phyloP scores from a whole-genome alignment of 75 land plant species.

The Selaginella tamariscina region DNA sequence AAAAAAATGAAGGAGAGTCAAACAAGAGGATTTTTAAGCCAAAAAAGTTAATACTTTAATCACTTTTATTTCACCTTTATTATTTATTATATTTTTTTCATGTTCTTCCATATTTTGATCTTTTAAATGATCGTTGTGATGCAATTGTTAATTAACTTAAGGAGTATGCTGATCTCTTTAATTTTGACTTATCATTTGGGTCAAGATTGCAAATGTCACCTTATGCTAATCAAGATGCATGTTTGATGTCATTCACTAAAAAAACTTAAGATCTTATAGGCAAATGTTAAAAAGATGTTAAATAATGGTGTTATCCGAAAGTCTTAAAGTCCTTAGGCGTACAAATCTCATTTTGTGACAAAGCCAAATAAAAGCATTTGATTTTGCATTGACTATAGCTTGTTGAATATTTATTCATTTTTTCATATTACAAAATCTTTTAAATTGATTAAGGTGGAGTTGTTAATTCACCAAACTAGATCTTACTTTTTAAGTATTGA shows the following conservation, averaged over 20 bases:
- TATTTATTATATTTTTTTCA: not conserved
- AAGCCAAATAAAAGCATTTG: constrained; percentile 13
- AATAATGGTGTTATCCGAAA: constrained; percentile 3
- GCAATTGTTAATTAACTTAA: not conserved
- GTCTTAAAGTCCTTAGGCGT: not conserved
- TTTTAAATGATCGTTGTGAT: not conserved
- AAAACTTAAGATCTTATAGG: not conserved
- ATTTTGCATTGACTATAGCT: constrained; percentile 6
- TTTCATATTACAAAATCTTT: not conserved
- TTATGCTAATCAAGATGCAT: not conserved
- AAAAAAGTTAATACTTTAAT: not conserved
- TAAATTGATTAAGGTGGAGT: constrained; percentile 1
- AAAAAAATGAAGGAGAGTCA: no score
- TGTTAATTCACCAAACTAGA: constrained; percentile 12
- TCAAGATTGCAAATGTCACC: not conserved
- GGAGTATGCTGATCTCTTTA: not conserved
- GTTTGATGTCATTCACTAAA: not conserved
- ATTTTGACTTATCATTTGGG: not conserved
- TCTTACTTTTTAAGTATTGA: constrained; percentile 8
- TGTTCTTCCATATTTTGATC: not conserved
- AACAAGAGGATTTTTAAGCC: no score
- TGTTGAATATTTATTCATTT: not conserved
- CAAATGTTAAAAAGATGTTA: constrained; percentile 6
- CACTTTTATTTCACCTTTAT: not conserved
- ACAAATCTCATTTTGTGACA: constrained; percentile 1